phyloP scores from a whole-genome alignment of 148 eudicot genomes.

The Euryodendron excelsum region DNA sequence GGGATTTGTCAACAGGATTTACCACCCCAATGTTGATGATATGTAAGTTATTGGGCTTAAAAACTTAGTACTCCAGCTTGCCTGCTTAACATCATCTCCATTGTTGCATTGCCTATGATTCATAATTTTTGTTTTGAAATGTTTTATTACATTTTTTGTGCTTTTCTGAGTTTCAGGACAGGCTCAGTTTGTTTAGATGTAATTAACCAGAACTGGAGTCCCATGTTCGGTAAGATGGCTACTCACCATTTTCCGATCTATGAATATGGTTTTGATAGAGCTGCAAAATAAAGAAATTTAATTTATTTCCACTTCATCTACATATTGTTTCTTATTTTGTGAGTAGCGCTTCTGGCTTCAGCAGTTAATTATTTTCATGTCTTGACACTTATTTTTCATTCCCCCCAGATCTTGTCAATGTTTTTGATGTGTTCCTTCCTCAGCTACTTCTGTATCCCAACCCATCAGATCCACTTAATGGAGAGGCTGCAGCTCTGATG shows the following conservation, averaged over 20 bases:
- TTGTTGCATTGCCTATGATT: not conserved
- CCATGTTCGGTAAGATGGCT: conserved; percentile 68
- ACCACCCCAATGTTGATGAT: conserved; percentile 77
- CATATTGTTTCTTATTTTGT: not conserved
- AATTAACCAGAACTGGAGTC: conserved; percentile 82
- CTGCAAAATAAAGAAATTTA: not conserved
- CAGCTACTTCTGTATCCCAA: conserved; percentile 85
- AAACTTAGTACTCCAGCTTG: not conserved
- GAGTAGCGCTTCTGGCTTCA: not conserved
- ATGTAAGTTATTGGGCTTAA: conserved; percentile 37
- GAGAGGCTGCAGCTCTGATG: conserved; percentile 77
- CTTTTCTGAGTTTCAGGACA: conserved; percentile 43
- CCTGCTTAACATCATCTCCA: not conserved
- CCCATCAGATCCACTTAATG: conserved; percentile 78
- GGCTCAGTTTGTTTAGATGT: conserved; percentile 83
- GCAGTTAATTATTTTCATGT: not conserved
- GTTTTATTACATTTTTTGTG: not conserved
- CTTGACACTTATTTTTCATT: not conserved
- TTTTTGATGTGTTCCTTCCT: conserved; percentile 80
- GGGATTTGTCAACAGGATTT: conserved; percentile 65
- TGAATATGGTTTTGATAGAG: not conserved
- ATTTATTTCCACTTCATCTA: not conserved
- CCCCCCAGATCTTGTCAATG: conserved; percentile 64
- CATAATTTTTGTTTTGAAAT: not conserved
- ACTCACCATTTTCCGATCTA: conserved; percentile 38